Evolutionary conservation across 2,329 filamentous ascomycete genomes (phyloP).

Genomic region (Ophiosphaerella narmari): DNA sequence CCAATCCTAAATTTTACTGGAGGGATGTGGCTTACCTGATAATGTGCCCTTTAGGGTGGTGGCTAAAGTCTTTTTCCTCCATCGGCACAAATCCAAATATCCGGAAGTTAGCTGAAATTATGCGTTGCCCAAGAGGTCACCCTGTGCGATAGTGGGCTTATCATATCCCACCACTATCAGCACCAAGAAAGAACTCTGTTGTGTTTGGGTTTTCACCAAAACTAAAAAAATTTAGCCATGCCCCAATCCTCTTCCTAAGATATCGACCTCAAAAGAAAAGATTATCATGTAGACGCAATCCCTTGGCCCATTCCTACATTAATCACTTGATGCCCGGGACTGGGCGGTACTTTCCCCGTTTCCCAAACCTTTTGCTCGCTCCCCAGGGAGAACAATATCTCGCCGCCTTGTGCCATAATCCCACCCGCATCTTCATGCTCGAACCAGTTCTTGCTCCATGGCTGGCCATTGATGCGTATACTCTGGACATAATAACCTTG

Average conservation of each 20-base stretch:
- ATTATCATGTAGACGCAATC: neutral
- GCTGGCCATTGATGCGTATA: slow-evolving; percentile 58
- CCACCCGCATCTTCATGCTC: slow-evolving; percentile 54
- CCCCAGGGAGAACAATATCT: slow-evolving; percentile 40
- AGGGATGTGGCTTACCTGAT: too few species aligned
- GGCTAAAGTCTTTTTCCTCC: too few species aligned
- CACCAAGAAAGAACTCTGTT: too few species aligned
- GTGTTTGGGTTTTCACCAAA: too few species aligned
- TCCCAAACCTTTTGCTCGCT: slow-evolving; percentile 35
- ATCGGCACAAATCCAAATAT: too few species aligned
- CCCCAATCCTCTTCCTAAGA: neutral
- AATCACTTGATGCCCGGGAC: slow-evolving; percentile 38
- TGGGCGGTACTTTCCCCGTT: slow-evolving; percentile 39
- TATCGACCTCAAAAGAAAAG: neutral
- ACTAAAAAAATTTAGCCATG: too few species aligned
- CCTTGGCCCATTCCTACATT: slow-evolving; percentile 15
- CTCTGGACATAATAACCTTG: slow-evolving; percentile 59
- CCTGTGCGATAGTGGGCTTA: too few species aligned
- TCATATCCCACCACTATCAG: too few species aligned
- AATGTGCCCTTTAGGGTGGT: too few species aligned
- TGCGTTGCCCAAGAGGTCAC: too few species aligned
- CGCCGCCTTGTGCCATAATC: slow-evolving; percentile 41
- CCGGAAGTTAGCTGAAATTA: too few species aligned
- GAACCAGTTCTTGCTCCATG: slow-evolving; percentile 61
- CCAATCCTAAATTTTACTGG: too few species aligned